phyloP scores from a whole-genome alignment of 1,284 basidiomycete genomes.

The Clitocybe nebularis region DNA sequence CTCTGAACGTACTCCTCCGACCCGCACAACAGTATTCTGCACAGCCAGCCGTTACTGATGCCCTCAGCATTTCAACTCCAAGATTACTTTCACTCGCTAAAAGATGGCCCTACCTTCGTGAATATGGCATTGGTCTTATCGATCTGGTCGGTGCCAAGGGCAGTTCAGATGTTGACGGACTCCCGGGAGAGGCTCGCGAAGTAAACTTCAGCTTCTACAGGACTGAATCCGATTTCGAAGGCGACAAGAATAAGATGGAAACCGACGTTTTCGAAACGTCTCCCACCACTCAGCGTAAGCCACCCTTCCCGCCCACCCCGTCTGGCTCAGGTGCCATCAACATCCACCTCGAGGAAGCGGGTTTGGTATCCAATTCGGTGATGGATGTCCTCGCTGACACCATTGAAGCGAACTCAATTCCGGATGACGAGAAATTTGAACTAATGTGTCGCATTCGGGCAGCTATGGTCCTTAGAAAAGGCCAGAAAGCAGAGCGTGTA shows the following conservation, averaged over 20 bases:
- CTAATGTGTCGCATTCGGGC: constrained; percentile 85
- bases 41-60: constrained; percentile 73
- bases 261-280: constrained; percentile 36
- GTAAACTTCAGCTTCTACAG: constrained; percentile 76
- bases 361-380: constrained; percentile 52
- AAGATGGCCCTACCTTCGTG: constrained; percentile 72
- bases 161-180: constrained; percentile 47
- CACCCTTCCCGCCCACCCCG: constrained; percentile 24
- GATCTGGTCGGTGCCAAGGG: constrained; percentile 61
- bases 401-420: constrained; percentile 70
- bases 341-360: constrained; percentile 62
- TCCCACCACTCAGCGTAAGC: constrained; percentile 34
- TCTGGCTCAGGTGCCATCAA: constrained; percentile 49
- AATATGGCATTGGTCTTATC: constrained; percentile 66
- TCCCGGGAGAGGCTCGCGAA: constrained; percentile 68
- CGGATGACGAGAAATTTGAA: constrained; percentile 85
- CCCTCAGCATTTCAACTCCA: constrained; percentile 72
- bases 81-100: constrained; percentile 69
- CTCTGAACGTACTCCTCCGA: constrained; percentile 84
- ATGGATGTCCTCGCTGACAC: constrained; percentile 78
- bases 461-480: constrained; percentile 62
- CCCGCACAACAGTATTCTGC: constrained; percentile 94
- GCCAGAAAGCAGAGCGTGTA: constrained; percentile 62
- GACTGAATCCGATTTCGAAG: constrained; percentile 36
- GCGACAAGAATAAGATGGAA: constrained; percentile 42